Percentiles rank a stretch among this genome's conserved stretches.
These are phyloP conservation scores for Kazachstania psychrophila DNA, from an alignment of 805 yeast species.

Conservation along the genomic window DNA sequence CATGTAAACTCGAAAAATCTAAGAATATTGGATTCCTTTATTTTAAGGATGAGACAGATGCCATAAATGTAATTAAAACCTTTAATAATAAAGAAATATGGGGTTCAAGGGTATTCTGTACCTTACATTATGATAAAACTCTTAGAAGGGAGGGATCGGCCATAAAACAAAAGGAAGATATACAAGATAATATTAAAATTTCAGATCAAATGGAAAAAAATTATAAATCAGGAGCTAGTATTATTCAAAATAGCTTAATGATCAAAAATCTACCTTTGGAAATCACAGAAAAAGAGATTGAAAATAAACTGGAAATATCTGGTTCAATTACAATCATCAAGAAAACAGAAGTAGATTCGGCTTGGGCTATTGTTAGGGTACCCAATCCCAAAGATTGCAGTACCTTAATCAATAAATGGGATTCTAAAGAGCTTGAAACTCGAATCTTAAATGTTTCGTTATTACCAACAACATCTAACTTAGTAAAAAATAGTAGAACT, in stretches of 20 bases:
- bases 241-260: not conserved
- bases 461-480: not conserved
- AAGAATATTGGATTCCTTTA: constrained; percentile 36
- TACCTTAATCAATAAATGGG: not conserved
- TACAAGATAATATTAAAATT: too few species aligned
- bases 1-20: constrained; percentile 33
- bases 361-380: not conserved
- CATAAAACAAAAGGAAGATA: too few species aligned
- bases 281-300: not conserved
- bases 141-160: constrained; percentile 1
- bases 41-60: constrained; percentile 29
- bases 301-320: not conserved
- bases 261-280: not conserved
- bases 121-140: constrained; percentile 4
- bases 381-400: not conserved
- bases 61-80: constrained; percentile 29
- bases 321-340: not conserved
- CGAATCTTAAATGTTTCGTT: not conserved
- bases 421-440: not conserved
- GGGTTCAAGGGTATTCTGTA: constrained; percentile 14
- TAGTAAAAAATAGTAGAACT: too few species aligned
- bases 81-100: constrained; percentile 24
- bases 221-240: not conserved
- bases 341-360: not conserved
- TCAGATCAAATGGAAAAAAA: too few species aligned